Evolutionary conservation across 768 basidiomycete species (phyloP).

Genomic region (Calocybe cyanea): DNA sequence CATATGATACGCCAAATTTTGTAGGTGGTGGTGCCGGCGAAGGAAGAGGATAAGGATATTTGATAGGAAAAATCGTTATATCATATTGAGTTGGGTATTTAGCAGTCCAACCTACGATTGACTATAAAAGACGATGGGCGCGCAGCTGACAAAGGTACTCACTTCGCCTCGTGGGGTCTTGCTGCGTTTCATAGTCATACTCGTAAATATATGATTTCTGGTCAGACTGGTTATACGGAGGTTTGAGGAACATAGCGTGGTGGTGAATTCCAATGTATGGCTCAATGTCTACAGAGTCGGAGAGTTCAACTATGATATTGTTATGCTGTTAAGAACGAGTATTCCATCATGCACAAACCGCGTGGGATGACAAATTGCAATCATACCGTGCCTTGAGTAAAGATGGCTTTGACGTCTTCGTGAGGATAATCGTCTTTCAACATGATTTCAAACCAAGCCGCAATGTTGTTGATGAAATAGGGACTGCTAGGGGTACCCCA

Average conservation of each 20-base stretch:
- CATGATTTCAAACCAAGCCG: constrained; percentile 34
- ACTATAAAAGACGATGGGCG: not conserved
- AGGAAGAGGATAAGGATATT: constrained; percentile 22
- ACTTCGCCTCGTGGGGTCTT: constrained; percentile 23
- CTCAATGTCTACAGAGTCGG: constrained; percentile 22
- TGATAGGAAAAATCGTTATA: constrained; percentile 21
- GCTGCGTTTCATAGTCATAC: constrained; percentile 23
- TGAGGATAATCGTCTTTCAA: constrained; percentile 24
- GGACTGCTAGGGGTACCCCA: constrained; percentile 21
- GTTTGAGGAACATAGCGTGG: constrained; percentile 18
- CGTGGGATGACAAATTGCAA: not conserved
- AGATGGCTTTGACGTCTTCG: constrained; percentile 22
- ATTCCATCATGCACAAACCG: not conserved
- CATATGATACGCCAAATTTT: constrained; percentile 13
- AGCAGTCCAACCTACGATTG: constrained; percentile 15
- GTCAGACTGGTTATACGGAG: constrained; percentile 3
- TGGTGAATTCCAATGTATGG: constrained; percentile 25
- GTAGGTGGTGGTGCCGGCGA: constrained; percentile 18
- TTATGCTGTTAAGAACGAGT: constrained; percentile 16
- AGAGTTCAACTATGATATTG: constrained; percentile 29
- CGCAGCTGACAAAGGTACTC: not conserved
- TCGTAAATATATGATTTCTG: constrained; percentile 27
- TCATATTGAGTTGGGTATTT: constrained; percentile 10
- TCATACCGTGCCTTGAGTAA: constrained; percentile 28
- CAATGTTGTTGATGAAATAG: constrained; percentile 25